These are phyloP conservation scores for Aspergillus olivimuriae DNA, from an alignment of 495 filamentous ascomycete genomes.

Conservation along the genomic window DNA sequence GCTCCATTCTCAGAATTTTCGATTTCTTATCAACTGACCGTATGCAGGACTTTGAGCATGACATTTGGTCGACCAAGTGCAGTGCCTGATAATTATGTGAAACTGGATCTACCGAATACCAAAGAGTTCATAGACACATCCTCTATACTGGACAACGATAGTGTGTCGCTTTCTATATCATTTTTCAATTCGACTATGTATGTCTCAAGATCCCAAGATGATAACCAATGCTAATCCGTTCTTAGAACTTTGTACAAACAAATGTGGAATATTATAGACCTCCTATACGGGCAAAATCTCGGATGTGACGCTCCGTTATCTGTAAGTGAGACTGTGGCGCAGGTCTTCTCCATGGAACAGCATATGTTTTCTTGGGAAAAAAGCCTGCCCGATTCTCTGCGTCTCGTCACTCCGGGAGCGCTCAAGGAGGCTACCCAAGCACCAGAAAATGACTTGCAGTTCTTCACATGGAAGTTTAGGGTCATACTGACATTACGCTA, in stretches of 20 bases:
- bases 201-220: slow-evolving; percentile 1
- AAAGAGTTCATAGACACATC: slow-evolving; percentile 16
- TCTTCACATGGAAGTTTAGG: slow-evolving; percentile 16
- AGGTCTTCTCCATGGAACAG: slow-evolving; percentile 15
- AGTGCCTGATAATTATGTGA: slow-evolving; percentile 33
- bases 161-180: slow-evolving; percentile 10
- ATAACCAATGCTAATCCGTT: slow-evolving; percentile 3
- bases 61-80: slow-evolving; percentile 37
- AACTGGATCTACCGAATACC: slow-evolving; percentile 30
- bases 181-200: slow-evolving; percentile 37
- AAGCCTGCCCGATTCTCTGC: slow-evolving; percentile 8
- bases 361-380: slow-evolving; percentile 15
- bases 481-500: slow-evolving; percentile 34
- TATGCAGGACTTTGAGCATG: slow-evolving; percentile 37
- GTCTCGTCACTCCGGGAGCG: slow-evolving; percentile 2
- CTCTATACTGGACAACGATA: slow-evolving; percentile 11
- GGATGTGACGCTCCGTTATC: slow-evolving; percentile 17
- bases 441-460: background rate
- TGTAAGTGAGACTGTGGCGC: slow-evolving; percentile 10
- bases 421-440: slow-evolving; percentile 2
- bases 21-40: no score
- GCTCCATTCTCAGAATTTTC: no score
- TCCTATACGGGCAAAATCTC: slow-evolving; percentile 35
- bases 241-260: slow-evolving; percentile 18
- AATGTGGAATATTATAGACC: slow-evolving; percentile 28